These are phyloP conservation scores for Dactylellina cionopaga DNA, from an alignment of 2,329 filamentous ascomycete genomes.

Conservation along the genomic window DNA sequence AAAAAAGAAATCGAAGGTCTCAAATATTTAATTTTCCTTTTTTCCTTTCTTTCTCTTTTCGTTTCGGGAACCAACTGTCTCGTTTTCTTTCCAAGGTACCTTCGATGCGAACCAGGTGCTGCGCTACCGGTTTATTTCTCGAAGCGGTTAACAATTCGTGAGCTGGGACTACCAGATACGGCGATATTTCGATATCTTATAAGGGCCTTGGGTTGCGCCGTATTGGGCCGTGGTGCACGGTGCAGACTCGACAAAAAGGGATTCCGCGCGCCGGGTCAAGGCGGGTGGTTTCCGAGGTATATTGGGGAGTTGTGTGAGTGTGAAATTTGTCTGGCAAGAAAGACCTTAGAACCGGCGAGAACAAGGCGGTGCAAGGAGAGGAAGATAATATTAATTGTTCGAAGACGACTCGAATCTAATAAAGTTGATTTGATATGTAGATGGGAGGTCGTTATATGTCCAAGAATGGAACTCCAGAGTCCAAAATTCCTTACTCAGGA, in stretches of 20 bases:
- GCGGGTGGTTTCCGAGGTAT: constrained; percentile 46
- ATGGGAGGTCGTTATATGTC: constrained; percentile 10
- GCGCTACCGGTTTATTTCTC: constrained; percentile 33
- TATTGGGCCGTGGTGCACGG: not conserved
- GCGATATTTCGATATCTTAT: constrained; percentile 24
- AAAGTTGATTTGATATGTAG: not conserved
- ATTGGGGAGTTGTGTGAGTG: constrained; percentile 37
- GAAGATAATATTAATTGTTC: not conserved
- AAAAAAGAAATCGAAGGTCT: not conserved
- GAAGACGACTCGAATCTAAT: not conserved
- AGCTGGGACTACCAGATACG: constrained; percentile 27
- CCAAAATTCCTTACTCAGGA: constrained; percentile 27
- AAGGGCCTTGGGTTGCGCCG: too few relatives aligned
- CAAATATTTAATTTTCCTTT: not conserved
- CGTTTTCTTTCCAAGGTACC: constrained; percentile 13
- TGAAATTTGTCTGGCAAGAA: constrained; percentile 30
- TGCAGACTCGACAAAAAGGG: constrained; percentile 14
- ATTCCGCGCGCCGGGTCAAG: constrained; percentile 36
- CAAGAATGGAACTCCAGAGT: not conserved
- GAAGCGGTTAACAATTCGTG: constrained; percentile 23
- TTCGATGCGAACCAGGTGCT: constrained; percentile 48
- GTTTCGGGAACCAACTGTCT: constrained; percentile 1
- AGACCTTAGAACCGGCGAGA: constrained; percentile 10
- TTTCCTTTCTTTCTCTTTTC: not conserved
- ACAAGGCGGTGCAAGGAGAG: not conserved